Conservation (phyloP, 306 rosid species). For the Canavalia gladiata region DNA sequence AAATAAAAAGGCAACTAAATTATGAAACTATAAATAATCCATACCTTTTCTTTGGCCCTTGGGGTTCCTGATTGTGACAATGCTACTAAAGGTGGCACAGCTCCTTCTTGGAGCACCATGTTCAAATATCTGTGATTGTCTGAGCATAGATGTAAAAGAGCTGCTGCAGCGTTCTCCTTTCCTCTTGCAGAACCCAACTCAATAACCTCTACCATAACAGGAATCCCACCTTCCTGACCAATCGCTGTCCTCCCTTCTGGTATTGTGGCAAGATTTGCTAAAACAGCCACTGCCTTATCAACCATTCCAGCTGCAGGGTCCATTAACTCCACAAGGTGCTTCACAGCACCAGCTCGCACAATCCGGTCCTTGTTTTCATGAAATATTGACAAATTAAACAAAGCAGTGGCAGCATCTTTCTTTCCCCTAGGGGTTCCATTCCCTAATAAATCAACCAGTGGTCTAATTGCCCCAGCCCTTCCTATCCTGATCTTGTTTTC, state of each 20-base stretch:
- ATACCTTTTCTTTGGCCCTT: conserved; percentile 92
- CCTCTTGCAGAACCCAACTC: conserved; percentile 90
- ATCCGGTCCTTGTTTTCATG: conserved; percentile 83
- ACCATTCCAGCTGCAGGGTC: conserved; percentile 88
- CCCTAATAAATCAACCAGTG: conserved; percentile 78
- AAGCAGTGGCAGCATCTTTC: conserved; percentile 89
- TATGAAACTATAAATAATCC: conserved; percentile 30
- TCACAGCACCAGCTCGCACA: conserved; percentile 87
- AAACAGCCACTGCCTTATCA: conserved; percentile 87
- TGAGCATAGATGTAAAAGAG: conserved; percentile 75
- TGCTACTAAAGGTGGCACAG: conserved; percentile 82
- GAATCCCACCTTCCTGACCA: conserved; percentile 71
- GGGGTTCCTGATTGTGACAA: conserved; percentile 79
- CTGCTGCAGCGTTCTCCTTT: conserved; percentile 90
- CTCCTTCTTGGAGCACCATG: conserved; percentile 81
- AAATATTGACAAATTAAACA: conserved; percentile 77
- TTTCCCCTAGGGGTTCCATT: conserved; percentile 84
- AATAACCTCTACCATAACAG: conserved; percentile 80
- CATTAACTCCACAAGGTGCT: conserved; percentile 85
- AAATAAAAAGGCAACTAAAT: conserved; percentile 13
- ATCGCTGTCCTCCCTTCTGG: conserved; percentile 74
- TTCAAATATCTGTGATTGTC: conserved; percentile 56
- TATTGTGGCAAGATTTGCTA: conserved; percentile 87
- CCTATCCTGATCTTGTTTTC: conserved; percentile 83
- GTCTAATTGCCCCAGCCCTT: conserved; percentile 78